Percentiles rank a stretch among this genome's conserved stretches.
These are phyloP conservation scores for Schizochytrium sp. DNA, from an alignment of 108 stramenopile species.

Conservation along the genomic window DNA sequence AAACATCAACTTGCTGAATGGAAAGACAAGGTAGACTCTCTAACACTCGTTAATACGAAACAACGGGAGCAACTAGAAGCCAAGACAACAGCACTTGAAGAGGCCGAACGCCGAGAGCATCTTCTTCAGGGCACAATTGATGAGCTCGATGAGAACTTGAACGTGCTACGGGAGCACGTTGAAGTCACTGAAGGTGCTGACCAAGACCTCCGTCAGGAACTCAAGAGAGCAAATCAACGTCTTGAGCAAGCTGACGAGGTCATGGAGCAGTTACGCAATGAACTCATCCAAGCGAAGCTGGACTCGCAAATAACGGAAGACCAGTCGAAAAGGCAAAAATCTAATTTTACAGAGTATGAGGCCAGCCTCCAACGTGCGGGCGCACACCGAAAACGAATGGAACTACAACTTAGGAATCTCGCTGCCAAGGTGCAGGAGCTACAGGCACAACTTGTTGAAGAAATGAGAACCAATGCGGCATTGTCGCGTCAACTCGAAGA, in stretches of 20 bases:
- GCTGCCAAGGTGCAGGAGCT: conserved; percentile 22
- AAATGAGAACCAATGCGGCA: conserved; percentile 42
- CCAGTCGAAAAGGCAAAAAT: not conserved
- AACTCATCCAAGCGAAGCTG: not conserved
- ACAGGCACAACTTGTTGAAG: conserved; percentile 29
- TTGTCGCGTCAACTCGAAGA: conserved; percentile 16
- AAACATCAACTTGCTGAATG: not conserved
- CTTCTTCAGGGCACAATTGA: conserved; percentile 52
- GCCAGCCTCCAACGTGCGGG: conserved; percentile 10
- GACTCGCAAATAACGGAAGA: not conserved
- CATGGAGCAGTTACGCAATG: conserved; percentile 22
- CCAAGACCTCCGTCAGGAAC: not conserved
- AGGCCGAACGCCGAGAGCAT: conserved; percentile 39
- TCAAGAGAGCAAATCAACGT: not conserved
- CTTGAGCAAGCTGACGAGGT: conserved; percentile 41
- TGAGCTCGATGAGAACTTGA: conserved; percentile 56
- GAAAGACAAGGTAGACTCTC: conserved; percentile 43
- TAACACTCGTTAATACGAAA: not conserved
- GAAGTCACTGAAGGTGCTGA: not conserved
- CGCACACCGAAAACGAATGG: conserved; percentile 56
- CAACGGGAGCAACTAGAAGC: conserved; percentile 8
- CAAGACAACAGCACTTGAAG: not conserved
- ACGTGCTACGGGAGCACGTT: conserved; percentile 37
- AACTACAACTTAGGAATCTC: conserved; percentile 38
- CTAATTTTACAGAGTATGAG: conserved; percentile 43